Evolutionary conservation across 2,329 filamentous ascomycete species (phyloP).

Genomic region (Coniochaeta hoffmannii): DNA sequence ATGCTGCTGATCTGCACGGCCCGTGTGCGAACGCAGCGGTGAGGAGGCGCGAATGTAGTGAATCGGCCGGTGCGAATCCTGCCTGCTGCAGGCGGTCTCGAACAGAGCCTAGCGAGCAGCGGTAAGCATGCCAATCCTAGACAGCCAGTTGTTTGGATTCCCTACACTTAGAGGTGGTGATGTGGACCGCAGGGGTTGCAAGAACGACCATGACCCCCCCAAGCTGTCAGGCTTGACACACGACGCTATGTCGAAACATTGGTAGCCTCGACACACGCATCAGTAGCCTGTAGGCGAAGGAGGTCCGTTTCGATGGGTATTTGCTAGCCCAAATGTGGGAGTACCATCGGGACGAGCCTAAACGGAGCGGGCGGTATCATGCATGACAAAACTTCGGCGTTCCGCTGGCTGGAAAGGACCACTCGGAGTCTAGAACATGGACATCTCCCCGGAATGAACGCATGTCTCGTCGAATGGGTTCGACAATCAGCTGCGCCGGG

Average conservation of each 20-base stretch:
- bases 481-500: neutral
- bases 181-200: no score
- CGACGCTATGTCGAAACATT: no score
- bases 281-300: neutral
- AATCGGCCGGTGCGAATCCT: neutral
- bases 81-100: neutral
- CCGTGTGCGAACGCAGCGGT: neutral
- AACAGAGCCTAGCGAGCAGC: neutral
- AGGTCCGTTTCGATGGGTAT: no score
- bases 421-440: neutral
- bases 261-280: neutral
- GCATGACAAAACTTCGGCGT: conserved; percentile 4
- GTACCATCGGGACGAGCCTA: conserved; percentile 20
- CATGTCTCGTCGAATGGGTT: neutral
- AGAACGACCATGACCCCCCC: no score
- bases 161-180: no score
- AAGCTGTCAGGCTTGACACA: no score
- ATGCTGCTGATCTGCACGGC: neutral
- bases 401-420: neutral
- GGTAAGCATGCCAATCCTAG: neutral
- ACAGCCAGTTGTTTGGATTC: no score
- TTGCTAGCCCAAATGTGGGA: neutral
- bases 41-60: neutral
- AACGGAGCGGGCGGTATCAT: conserved; percentile 18
- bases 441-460: neutral